Base-by-base conservation (phyloP, 805 yeast genomes). In the Starmerella stellata region DNA sequence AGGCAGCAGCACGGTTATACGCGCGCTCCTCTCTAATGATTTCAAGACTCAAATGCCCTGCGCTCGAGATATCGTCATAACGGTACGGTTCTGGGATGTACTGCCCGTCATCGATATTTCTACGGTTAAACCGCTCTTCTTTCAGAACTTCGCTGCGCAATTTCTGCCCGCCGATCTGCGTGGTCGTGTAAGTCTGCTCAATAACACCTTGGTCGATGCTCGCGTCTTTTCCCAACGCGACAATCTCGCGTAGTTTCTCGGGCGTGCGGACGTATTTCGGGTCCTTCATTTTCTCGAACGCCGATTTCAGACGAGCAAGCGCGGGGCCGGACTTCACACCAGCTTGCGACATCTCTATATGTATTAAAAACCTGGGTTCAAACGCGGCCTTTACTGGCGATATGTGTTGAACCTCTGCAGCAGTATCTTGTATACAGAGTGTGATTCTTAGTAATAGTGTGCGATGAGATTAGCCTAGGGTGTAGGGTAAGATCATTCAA, bases 1-100 rank as follows among this genome's bases (percentile, higher is more conserved):
- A 87, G 0, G 95, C 95, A 9, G 92, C 81, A 33, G 81, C 65
- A 50, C 95, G 69, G 52, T 75, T 75, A 51, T 75, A 73, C 46
- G 78, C 72, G 48, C 93, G 74, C 49, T 71, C 74, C 46, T 72
- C 76, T 53, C 95, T 70, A 51, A 74, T 79, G 46, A 72, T 76
- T 40, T 72, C 70, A 25, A 76, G 68, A 43, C 70, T 68, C 50
- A 77, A 75, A 49, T 77, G 92, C 18, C 90, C 92, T 13, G 62
- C 61, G 4, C 75, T 64, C 20, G 82, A 76, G 45, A 73, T 63
- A 51, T 76, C 83, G 52, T 75, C 81, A 49, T 62, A 72, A 50
- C 66, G 65, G 48, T 66, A 70, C 19, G 54, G 51, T 30, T 44
- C 43, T 43, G 43, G 41, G 30, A 44, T 41, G 36, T 45, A 46